Evolutionary conservation across 352 stramenopile genomes (phyloP).

Genomic region (Globisporangium heterothallicum): DNA sequence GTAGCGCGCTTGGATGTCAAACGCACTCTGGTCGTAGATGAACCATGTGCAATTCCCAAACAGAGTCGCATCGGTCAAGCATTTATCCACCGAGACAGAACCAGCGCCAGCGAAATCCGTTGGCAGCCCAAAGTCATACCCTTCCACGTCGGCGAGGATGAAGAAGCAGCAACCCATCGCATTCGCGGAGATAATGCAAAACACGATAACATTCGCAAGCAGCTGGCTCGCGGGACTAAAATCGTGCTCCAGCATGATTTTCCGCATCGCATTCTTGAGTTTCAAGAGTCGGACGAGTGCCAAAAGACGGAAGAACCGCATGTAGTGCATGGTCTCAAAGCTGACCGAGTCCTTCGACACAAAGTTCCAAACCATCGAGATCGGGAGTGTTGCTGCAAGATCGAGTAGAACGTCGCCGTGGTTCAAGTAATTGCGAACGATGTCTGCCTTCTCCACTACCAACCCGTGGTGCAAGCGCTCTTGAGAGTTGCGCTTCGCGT

Average conservation of each 20-base stretch:
- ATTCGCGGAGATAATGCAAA: constrained; percentile 13
- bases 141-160: constrained; percentile 12
- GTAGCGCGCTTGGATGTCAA: constrained; percentile 54
- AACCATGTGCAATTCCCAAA: constrained; percentile 71
- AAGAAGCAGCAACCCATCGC: constrained; percentile 20
- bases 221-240: constrained; percentile 21
- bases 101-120: constrained; percentile 3
- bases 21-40: constrained; percentile 56
- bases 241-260: constrained; percentile 21
- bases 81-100: constrained; percentile 33
- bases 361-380: constrained; percentile 17
- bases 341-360: constrained; percentile 17
- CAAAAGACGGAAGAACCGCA: constrained; percentile 18
- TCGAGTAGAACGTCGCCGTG: constrained; percentile 13
- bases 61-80: constrained; percentile 41
- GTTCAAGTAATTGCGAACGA: constrained; percentile 13
- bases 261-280: constrained; percentile 21
- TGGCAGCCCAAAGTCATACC: constrained; percentile 1
- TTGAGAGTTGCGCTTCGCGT: neutral
- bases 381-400: constrained; percentile 10
- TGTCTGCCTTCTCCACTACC: neutral
- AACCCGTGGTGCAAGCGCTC: neutral
- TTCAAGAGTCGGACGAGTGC: constrained; percentile 12
- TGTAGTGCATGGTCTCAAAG: constrained; percentile 12
- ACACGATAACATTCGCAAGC: constrained; percentile 10